phyloP scores from a whole-genome alignment of 1,139 yeast genomes.

The Ogataea hybrid region DNA sequence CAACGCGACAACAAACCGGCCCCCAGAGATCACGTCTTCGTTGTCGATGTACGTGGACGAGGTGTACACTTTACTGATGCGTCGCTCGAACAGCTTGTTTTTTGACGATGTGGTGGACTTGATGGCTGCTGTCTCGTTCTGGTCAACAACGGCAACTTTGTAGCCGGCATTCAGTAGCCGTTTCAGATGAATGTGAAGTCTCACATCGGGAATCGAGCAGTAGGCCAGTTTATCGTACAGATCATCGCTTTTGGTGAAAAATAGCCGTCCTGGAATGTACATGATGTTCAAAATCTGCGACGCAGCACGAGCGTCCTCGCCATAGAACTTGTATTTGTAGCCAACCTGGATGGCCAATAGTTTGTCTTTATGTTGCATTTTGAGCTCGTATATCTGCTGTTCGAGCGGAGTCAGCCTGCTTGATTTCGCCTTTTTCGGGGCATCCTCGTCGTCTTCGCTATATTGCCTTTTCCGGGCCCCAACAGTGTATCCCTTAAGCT shows the following conservation, averaged over 20 bases:
- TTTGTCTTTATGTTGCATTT: conserved; percentile 58
- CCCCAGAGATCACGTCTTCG: conserved; percentile 24
- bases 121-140: conserved; percentile 76
- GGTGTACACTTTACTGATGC: conserved; percentile 72
- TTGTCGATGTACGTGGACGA: conserved; percentile 79
- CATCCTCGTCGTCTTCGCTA: conserved; percentile 1
- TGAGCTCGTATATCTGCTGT: conserved; percentile 67
- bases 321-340: conserved; percentile 83
- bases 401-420: conserved; percentile 71
- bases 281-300: conserved; percentile 66
- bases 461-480: conserved; percentile 1
- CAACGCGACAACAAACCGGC: conserved; percentile 32
- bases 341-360: conserved; percentile 84
- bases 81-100: conserved; percentile 61
- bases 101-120: conserved; percentile 44
- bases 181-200: conserved; percentile 73
- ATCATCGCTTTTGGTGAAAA: conserved; percentile 38
- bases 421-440: conserved; percentile 8
- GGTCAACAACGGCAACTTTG: conserved; percentile 87
- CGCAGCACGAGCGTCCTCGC: conserved; percentile 75
- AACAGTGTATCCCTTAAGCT: conserved; percentile 5
- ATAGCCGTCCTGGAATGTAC: conserved; percentile 63
- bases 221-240: conserved; percentile 66
- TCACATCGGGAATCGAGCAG: conserved; percentile 77
- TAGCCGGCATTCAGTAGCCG: conserved; percentile 59